A percentile compares a stretch with the other conserved stretches of the same genome.
phyloP scores from a whole-genome alignment of 176 grass and related monocot genomes.

The Oryza nivara region DNA sequence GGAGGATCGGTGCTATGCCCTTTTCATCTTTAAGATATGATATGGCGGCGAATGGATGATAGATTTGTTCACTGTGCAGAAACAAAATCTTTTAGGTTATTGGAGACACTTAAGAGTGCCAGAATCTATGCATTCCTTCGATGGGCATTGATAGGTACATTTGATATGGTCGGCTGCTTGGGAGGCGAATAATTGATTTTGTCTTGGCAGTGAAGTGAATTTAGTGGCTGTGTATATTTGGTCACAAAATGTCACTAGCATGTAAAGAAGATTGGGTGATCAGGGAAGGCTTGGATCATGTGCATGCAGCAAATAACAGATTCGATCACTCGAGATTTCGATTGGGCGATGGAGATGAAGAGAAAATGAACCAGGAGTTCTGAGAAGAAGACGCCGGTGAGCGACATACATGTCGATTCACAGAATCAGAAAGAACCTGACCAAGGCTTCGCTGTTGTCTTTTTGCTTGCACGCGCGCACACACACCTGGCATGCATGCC shows the following conservation, averaged over 20 bases:
- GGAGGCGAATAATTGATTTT: neutral
- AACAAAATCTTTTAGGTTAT: neutral
- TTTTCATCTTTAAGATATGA: slow-evolving; percentile 12
- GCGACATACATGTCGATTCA: neutral
- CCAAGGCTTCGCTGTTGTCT: neutral
- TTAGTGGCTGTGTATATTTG: neutral
- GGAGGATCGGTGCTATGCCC: slow-evolving; percentile 5
- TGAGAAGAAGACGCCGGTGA: neutral
- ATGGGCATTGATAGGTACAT: neutral
- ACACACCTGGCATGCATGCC: neutral
- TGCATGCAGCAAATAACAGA: neutral
- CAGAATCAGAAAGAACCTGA: neutral
- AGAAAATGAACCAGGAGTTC: neutral
- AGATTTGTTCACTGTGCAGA: slow-evolving; percentile 1
- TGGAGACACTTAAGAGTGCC: neutral
- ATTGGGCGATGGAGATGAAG: neutral
- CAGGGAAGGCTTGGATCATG: neutral
- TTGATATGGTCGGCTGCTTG: slow-evolving; percentile 20
- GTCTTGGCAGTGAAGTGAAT: slow-evolving; percentile 3
- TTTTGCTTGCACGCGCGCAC: neutral
- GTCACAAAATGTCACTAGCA: neutral
- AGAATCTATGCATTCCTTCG: slow-evolving; percentile 16
- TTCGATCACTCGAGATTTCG: neutral
- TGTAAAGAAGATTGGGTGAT: slow-evolving; percentile 30
- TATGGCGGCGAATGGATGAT: slow-evolving; percentile 49